Conservation (phyloP, 2,329 filamentous ascomycete genomes). For the Xenoacremonium recifei region DNA sequence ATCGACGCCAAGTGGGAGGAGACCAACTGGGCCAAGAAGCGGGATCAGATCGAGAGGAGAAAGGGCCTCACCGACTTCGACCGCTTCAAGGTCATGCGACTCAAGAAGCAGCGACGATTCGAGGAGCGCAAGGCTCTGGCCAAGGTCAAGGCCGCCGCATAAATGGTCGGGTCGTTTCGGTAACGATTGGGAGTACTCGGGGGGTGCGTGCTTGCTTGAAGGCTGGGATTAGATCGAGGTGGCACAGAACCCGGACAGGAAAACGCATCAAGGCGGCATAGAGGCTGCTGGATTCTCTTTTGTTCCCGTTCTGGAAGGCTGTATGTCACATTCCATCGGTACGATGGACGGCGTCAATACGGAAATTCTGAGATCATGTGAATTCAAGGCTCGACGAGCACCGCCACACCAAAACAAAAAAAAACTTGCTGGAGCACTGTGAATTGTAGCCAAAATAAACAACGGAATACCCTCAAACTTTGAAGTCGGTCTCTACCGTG, state of each 20-base stretch:
- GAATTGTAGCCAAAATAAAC: constrained; percentile 29
- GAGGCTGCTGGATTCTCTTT: constrained; percentile 60
- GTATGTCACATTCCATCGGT: constrained; percentile 62
- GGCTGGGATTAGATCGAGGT: constrained; percentile 37
- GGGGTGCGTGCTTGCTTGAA: constrained; percentile 31
- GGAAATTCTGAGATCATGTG: constrained; percentile 53
- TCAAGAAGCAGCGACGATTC: constrained; percentile 99
- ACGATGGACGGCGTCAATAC: constrained; percentile 66
- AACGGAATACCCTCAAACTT: constrained; percentile 28
- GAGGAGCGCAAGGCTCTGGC: constrained; percentile 95
- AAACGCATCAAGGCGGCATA: constrained; percentile 38
- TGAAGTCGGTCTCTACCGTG: no score
- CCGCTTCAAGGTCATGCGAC: constrained; percentile 98
- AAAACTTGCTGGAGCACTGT: constrained; percentile 27
- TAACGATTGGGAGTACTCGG: constrained; percentile 31
- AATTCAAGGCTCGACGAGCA: constrained; percentile 37
- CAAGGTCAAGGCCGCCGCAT: constrained; percentile 84
- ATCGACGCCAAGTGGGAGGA: constrained; percentile 93
- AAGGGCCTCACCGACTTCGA: constrained; percentile 96
- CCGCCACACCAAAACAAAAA: constrained; percentile 19
- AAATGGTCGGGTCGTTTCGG: constrained; percentile 51
- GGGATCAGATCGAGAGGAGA: constrained; percentile 80
- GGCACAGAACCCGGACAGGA: constrained; percentile 35
- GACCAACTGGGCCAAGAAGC: constrained; percentile 93
- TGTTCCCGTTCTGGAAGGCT: constrained; percentile 58